phyloP scores from a whole-genome alignment of 495 filamentous ascomycete species.

The Sphaerosporella brunnea region DNA sequence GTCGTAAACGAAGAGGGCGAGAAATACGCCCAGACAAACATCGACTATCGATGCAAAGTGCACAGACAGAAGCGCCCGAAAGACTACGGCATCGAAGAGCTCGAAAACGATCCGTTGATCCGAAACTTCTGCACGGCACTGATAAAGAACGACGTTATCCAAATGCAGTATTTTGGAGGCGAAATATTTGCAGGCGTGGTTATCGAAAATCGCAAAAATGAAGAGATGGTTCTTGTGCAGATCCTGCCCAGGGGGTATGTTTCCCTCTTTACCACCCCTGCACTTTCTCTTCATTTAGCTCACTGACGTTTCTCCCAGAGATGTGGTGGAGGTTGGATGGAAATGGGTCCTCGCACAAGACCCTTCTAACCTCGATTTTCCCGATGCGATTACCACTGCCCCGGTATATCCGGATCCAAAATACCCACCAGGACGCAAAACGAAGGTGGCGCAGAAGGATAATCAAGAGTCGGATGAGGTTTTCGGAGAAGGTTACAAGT shows the following conservation, averaged over 20 bases:
- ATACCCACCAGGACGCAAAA: conserved; percentile 42
- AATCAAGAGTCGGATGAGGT: conserved; percentile 48
- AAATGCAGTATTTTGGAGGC: conserved; percentile 65
- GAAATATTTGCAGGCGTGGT: conserved; percentile 87
- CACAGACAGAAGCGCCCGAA: conserved; percentile 75
- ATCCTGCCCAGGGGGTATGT: conserved; percentile 76
- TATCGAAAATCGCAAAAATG: conserved; percentile 63
- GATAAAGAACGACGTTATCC: conserved; percentile 58
- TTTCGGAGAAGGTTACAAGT: conserved; percentile 37
- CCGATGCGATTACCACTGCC: conserved; percentile 28
- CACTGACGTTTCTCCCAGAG: conserved; percentile 10
- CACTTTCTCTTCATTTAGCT: conserved; percentile 8
- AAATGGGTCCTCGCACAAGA: conserved; percentile 57
- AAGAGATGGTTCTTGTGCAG: conserved; percentile 59
- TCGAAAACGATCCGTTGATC: conserved; percentile 56
- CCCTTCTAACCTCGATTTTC: conserved; percentile 44
- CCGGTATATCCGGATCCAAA: conserved; percentile 24
- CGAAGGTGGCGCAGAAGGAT: conserved; percentile 42
- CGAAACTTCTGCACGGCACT: conserved; percentile 49
- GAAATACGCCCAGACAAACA: conserved; percentile 73
- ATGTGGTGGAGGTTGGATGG: conserved; percentile 51
- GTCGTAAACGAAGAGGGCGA: conserved; percentile 83
- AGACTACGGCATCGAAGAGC: conserved; percentile 41
- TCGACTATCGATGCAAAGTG: conserved; percentile 85
- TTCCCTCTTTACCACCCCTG: conserved; percentile 1